phyloP scores from a whole-genome alignment of 2,329 filamentous ascomycete genomes.

The Furcasterigmium furcatum region DNA sequence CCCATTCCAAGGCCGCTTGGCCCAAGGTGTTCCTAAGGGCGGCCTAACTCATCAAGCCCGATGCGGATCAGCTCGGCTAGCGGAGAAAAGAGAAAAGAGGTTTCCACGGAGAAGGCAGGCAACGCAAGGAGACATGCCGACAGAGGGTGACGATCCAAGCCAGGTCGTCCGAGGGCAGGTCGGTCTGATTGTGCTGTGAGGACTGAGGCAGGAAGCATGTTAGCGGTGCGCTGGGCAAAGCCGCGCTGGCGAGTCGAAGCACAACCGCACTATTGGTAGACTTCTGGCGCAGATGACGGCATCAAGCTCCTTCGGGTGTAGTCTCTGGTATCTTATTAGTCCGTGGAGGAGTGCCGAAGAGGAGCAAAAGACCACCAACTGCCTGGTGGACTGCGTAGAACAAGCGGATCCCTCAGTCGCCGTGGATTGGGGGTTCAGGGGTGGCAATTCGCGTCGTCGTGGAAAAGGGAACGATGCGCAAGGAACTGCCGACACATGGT shows the following conservation, averaged over 20 bases:
- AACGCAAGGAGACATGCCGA: too few relatives aligned
- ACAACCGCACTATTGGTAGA: not conserved
- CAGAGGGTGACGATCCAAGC: too few relatives aligned
- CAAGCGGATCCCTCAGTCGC: not conserved
- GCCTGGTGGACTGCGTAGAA: not conserved
- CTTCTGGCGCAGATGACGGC: slow-evolving; percentile 1
- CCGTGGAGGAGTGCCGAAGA: not conserved
- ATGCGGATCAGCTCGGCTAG: too few relatives aligned
- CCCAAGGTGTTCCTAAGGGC: too few relatives aligned
- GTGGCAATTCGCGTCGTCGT: not conserved
- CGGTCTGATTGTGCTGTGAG: too few relatives aligned
- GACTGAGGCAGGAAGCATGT: too few relatives aligned
- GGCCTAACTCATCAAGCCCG: too few relatives aligned
- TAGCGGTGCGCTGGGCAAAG: not conserved
- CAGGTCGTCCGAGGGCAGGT: too few relatives aligned
- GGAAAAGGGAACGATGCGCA: not conserved
- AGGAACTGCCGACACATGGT: slow-evolving; percentile 1
- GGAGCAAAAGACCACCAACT: not conserved
- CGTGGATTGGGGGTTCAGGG: not conserved
- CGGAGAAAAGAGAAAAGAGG: too few relatives aligned
- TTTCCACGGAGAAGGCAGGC: too few relatives aligned
- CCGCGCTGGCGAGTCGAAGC: not conserved
- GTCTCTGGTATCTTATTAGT: not conserved
- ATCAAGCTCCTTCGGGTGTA: slow-evolving; percentile 1
- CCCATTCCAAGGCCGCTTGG: too few relatives aligned